Base-by-base conservation (phyloP, 176 grass and related monocot genomes). In the Aegilops sharonensis region DNA sequence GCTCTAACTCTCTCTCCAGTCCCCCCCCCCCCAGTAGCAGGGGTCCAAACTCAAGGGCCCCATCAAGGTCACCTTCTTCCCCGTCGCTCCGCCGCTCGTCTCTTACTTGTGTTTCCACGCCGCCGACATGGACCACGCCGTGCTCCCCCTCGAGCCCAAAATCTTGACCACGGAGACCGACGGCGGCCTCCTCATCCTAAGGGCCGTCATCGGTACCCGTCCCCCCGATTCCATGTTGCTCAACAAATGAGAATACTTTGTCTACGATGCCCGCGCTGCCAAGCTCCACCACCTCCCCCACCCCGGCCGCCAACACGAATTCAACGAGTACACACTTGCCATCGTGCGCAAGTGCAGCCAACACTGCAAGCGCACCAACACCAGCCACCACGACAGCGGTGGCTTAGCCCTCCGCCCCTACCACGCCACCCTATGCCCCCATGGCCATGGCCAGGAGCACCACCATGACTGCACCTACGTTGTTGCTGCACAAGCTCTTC, bases 291-390 rank as follows among this genome's bases (percentile, higher is more conserved):
- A 66, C 64, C 27, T 81, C 24, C 79, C 79, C 15, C 40, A 30
- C 79, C 79, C 79, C 2, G 30, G 63, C 42, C 25, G 15, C 62
- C 69, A 72, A 72, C 30, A 52, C 45, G 63, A 13, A 3, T 68
- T 81, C 27, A 15, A 23, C 10, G 21, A 8, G 5, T 36, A 11
- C 30, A 8, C 65, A 2, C 24, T 81, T 68, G 79, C 64, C 63
- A 68, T 81, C 45, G 42, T 81, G 64, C 79, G 79, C 42, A 52
- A 67, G 69, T 72, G 69, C 69, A 42, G n/a, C 69, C 20, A 72
- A 24, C 36, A 72, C 21, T 72, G 68, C 68, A 4, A 40, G 23
- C 20, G 9, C 63, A 29, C 62, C 62, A 40, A 9, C 39, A 42
- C 39, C 39, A 42, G 27, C 37, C 37, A 40, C 37, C 37, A 64